These are phyloP conservation scores for Dipteronia dyeriana DNA, from an alignment of 345 rosid species.

Conservation along the genomic window DNA sequence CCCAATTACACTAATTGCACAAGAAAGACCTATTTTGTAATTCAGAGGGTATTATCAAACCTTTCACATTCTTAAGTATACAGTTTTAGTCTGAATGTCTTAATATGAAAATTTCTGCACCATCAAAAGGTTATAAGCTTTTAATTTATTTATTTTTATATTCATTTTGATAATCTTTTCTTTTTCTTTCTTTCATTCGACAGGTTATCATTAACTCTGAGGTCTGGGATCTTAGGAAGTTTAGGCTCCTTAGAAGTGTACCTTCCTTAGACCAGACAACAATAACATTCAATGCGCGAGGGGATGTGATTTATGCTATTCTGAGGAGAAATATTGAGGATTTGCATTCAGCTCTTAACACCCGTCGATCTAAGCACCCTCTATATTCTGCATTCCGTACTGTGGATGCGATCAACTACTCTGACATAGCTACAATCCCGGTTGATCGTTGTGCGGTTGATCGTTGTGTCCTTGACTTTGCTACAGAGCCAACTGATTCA, in stretches of 20 bases:
- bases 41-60: neutral
- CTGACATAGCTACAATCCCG: slow-evolving; percentile 87
- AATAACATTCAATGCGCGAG: slow-evolving; percentile 83
- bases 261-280: slow-evolving; percentile 92
- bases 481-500: slow-evolving; percentile 89
- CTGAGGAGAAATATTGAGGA: slow-evolving; percentile 95
- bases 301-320: slow-evolving; percentile 94
- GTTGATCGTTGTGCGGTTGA: slow-evolving; percentile 95
- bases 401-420: slow-evolving; percentile 86
- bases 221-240: slow-evolving; percentile 94
- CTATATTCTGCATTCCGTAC: slow-evolving; percentile 89
- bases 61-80: neutral
- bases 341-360: slow-evolving; percentile 82
- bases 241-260: slow-evolving; percentile 83
- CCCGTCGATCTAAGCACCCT: slow-evolving; percentile 85
- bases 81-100: neutral
- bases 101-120: neutral
- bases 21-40: neutral
- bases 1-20: neutral
- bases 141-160: neutral
- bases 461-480: slow-evolving; percentile 96
- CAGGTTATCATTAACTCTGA: slow-evolving; percentile 96
- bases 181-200: slow-evolving; percentile 1
- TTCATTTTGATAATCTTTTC: neutral
- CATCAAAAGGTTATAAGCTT: neutral